These are phyloP conservation scores for Aschersonia sp. DNA, from an alignment of 2,329 filamentous ascomycete species.

Conservation along the genomic window DNA sequence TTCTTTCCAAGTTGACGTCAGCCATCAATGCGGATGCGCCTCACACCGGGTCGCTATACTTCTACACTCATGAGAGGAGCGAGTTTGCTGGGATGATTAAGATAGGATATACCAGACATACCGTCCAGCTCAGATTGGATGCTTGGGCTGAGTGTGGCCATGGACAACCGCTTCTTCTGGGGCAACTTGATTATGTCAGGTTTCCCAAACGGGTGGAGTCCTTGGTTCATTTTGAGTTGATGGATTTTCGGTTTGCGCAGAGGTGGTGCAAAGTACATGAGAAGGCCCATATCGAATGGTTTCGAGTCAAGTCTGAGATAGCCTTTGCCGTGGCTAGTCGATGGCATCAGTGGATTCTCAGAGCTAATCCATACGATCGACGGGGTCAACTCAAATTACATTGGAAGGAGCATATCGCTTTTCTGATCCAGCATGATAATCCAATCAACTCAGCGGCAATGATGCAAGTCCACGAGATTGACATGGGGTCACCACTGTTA, in stretches of 20 bases:
- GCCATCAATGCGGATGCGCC: not conserved
- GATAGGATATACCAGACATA: not conserved
- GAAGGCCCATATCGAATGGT: conserved; percentile 1
- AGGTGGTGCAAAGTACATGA: conserved; percentile 1
- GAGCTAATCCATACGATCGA: not conserved
- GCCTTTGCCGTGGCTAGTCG: too few species aligned
- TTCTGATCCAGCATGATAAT: too few species aligned
- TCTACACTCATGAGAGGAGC: not conserved
- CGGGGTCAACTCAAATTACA: not conserved
- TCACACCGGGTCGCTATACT: not conserved
- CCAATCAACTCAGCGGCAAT: too few species aligned
- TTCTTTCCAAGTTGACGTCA: not conserved
- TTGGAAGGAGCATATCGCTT: too few species aligned
- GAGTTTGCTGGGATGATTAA: not conserved
- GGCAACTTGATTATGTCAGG: not conserved
- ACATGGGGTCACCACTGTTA: not conserved
- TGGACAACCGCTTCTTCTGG: not conserved
- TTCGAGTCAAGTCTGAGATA: not conserved
- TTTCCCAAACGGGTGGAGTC: not conserved
- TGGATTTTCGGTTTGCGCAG: not conserved
- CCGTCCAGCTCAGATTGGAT: not conserved
- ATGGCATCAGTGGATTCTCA: not conserved
- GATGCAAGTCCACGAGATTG: not conserved
- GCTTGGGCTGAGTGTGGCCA: conserved; percentile 1
- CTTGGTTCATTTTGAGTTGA: not conserved